Evolutionary conservation across 805 yeast species (phyloP).

Genomic region (Diddensiella transvaalensis): DNA sequence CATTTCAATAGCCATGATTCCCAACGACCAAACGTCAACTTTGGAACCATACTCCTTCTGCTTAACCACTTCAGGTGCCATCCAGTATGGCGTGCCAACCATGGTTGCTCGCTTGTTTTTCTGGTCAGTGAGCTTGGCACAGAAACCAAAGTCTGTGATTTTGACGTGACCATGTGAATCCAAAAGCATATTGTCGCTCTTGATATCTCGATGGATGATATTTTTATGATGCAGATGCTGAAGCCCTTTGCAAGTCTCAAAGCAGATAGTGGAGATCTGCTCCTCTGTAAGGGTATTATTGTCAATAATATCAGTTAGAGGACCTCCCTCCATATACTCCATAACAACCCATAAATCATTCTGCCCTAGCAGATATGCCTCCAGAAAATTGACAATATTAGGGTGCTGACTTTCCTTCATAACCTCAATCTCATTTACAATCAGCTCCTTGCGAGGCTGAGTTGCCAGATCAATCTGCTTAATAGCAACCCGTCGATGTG

Average conservation of each 20-base stretch:
- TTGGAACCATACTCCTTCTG: conserved; percentile 94
- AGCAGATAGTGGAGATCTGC: conserved; percentile 91
- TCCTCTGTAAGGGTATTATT: conserved; percentile 87
- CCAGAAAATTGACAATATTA: conserved; percentile 91
- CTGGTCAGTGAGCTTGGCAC: conserved; percentile 85
- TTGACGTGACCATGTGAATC: conserved; percentile 85
- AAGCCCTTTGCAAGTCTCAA: conserved; percentile 85
- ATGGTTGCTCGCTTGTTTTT: conserved; percentile 90
- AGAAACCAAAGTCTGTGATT: conserved; percentile 92
- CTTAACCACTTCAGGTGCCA: conserved; percentile 99
- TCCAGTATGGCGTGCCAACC: conserved; percentile 99
- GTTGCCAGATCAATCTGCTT: conserved; percentile 93
- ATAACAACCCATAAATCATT: conserved; percentile 85
- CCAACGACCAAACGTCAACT: conserved; percentile 96
- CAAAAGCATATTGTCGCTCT: conserved; percentile 86
- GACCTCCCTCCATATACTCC: conserved; percentile 99
- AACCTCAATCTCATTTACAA: conserved; percentile 90
- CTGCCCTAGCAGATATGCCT: conserved; percentile 66
- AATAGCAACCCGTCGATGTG: conserved; percentile 65
- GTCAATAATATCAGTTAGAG: conserved; percentile 91
- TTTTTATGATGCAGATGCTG: conserved; percentile 87
- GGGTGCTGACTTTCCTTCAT: conserved; percentile 90
- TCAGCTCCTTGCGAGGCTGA: conserved; percentile 93
- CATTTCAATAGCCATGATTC: conserved; percentile 98
- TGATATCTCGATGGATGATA: conserved; percentile 93